Conservation (phyloP, 108 stramenopile species). For the Cyclostephanos invisitatus region DNA sequence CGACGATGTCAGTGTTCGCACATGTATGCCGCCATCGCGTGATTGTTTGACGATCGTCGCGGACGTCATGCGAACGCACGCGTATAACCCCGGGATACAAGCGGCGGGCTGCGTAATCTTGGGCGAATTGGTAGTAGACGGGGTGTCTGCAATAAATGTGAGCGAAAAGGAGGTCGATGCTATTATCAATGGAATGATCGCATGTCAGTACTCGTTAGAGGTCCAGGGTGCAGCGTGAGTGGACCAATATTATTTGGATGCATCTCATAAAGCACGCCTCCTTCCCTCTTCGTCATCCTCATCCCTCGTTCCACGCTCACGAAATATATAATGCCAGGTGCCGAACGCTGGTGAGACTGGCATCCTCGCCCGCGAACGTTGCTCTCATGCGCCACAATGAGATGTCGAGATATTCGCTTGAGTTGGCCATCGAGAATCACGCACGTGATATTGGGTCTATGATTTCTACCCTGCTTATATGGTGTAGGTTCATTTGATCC, state of each 20-base stretch:
- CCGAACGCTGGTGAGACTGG: slow-evolving; percentile 13
- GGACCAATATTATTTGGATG: background rate
- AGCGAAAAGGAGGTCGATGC: slow-evolving; percentile 26
- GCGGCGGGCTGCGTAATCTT: slow-evolving; percentile 40
- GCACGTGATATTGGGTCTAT: background rate
- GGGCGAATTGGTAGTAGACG: slow-evolving; percentile 30
- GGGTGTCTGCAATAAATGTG: slow-evolving; percentile 17
- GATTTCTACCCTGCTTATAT: background rate
- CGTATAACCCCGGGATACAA: slow-evolving; percentile 31
- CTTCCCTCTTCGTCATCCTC: background rate
- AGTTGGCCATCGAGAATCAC: background rate
- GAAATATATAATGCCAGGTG: slow-evolving; percentile 3
- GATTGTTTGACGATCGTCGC: slow-evolving; percentile 25
- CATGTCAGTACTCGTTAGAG: slow-evolving; percentile 14
- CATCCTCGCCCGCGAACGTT: slow-evolving; percentile 4
- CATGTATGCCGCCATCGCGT: slow-evolving; percentile 10
- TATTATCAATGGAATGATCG: slow-evolving; percentile 18
- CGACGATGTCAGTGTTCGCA: slow-evolving; percentile 20
- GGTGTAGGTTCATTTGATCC: background rate
- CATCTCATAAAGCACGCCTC: background rate
- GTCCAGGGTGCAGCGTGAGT: slow-evolving; percentile 35
- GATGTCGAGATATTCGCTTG: background rate
- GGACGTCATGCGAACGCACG: slow-evolving; percentile 25
- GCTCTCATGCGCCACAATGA: background rate
- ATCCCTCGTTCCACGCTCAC: background rate